Conservation (phyloP, 2,329 filamentous ascomycete genomes). For the Colletotrichum sp. region DNA sequence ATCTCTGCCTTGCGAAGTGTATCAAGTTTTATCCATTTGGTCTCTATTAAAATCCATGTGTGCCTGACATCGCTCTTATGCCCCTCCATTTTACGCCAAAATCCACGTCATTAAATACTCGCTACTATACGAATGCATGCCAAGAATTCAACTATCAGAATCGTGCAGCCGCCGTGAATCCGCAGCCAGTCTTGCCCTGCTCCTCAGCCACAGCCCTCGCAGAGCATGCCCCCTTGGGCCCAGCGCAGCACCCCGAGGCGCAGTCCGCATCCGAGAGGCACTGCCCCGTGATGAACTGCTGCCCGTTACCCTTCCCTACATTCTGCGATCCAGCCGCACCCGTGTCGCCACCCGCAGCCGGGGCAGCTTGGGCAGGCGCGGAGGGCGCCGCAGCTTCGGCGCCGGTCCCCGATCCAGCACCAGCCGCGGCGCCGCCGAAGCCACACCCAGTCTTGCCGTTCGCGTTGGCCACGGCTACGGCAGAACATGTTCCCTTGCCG, state of each 20-base stretch:
- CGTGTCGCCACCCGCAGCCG: not conserved
- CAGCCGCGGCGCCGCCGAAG: not conserved
- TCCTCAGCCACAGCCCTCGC: constrained; percentile 8
- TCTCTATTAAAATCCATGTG: not conserved
- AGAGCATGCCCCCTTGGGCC: constrained; percentile 11
- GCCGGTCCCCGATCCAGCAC: not conserved
- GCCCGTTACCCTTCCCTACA: constrained; percentile 27
- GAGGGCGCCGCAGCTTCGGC: not conserved
- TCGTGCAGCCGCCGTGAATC: not conserved
- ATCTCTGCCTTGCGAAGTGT: not conserved
- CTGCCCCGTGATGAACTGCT: constrained; percentile 32
- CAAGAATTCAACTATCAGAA: not conserved
- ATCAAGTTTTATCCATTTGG: not conserved
- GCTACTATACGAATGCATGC: not conserved
- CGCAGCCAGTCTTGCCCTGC: constrained; percentile 8
- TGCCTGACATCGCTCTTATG: not conserved
- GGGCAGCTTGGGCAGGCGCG: not conserved
- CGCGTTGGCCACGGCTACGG: constrained; percentile 32
- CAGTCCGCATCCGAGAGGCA: constrained; percentile 31
- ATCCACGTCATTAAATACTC: not conserved
- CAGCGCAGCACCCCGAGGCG: constrained; percentile 35
- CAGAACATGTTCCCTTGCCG: constrained; percentile 39
- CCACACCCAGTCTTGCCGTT: constrained; percentile 30
- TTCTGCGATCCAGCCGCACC: constrained; percentile 23
- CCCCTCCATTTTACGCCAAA: not conserved